Conservation (phyloP, 257 asterid genomes). For the Solanum megistacrolobum region DNA sequence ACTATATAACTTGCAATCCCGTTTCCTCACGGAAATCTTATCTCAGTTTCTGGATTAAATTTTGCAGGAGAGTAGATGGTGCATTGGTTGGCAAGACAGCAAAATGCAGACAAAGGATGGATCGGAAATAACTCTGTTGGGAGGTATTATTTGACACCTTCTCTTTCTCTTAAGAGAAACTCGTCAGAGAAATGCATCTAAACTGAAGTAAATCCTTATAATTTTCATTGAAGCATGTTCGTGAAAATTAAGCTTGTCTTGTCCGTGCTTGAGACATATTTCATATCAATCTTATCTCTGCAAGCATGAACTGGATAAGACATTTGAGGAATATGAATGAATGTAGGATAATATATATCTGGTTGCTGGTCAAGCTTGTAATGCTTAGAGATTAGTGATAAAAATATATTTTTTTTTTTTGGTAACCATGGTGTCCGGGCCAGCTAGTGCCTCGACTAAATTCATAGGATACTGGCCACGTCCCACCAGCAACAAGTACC, state of each 20-base stretch:
- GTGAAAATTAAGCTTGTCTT: not conserved
- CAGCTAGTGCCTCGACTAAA: not conserved
- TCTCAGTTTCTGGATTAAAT: not conserved
- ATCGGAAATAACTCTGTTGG: conserved; percentile 44
- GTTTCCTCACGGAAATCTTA: not conserved
- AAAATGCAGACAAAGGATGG: conserved; percentile 40
- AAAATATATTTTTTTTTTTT: too few relatives aligned
- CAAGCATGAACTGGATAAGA: not conserved
- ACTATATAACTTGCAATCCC: not conserved
- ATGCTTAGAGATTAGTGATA: not conserved
- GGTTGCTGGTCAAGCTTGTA: not conserved
- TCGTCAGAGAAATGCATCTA: not conserved
- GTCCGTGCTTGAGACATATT: not conserved
- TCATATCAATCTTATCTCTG: not conserved
- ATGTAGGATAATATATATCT: not conserved
- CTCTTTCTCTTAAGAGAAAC: not conserved
- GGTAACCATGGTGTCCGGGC: not conserved
- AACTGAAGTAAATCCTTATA: not conserved
- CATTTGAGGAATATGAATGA: not conserved
- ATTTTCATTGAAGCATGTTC: not conserved
- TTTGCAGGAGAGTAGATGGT: conserved; percentile 55
- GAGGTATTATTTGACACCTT: conserved; percentile 34
- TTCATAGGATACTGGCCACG: not conserved
- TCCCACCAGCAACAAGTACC: not conserved
- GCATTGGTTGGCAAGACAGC: conserved; percentile 72